Evolutionary conservation across 1,284 basidiomycete genomes (phyloP).

Genomic region (Tranzscheliella williamsii): DNA sequence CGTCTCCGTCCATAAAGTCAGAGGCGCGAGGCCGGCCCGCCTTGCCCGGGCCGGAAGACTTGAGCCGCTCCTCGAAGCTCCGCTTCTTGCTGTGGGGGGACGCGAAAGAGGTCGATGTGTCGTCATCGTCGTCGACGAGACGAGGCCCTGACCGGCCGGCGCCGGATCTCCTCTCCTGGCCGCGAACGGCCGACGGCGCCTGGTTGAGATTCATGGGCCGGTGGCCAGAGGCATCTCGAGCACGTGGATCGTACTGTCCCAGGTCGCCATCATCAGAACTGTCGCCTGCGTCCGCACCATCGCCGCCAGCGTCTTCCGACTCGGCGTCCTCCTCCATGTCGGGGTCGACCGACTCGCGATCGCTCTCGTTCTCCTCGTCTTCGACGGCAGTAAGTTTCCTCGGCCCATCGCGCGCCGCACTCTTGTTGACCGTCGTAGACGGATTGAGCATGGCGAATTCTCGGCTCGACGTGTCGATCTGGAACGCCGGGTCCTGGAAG

Average conservation of each 20-base stretch:
- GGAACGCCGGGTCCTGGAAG: conserved; percentile 91
- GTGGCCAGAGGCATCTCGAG: conserved; percentile 56
- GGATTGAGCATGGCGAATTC: conserved; percentile 93
- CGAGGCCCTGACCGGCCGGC: conserved; percentile 23
- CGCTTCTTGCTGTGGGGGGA: conserved; percentile 37
- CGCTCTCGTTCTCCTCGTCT: conserved; percentile 83
- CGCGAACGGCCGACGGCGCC: conserved; percentile 3
- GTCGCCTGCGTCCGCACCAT: conserved; percentile 63
- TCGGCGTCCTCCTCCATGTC: conserved; percentile 40
- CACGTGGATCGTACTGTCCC: conserved; percentile 38
- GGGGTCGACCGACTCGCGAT: conserved; percentile 69
- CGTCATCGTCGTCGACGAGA: conserved; percentile 36
- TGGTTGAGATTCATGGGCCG: conserved; percentile 63
- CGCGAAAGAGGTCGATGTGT: conserved; percentile 4
- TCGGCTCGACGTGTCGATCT: conserved; percentile 82
- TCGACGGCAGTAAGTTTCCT: conserved; percentile 74
- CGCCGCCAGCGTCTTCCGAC: conserved; percentile 2
- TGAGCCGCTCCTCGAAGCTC: conserved; percentile 35
- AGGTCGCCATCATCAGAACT: conserved; percentile 51
- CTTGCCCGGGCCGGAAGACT: conserved; percentile 2
- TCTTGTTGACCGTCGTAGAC: conserved; percentile 65
- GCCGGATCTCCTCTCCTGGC: conserved; percentile 56
- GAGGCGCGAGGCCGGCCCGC: conserved; percentile 12
- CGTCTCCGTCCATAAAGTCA: conserved; percentile 24
- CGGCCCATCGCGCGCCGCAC: conserved; percentile 42